phyloP scores from a whole-genome alignment of 305 asterid species.

The Euphrasia arctica region DNA sequence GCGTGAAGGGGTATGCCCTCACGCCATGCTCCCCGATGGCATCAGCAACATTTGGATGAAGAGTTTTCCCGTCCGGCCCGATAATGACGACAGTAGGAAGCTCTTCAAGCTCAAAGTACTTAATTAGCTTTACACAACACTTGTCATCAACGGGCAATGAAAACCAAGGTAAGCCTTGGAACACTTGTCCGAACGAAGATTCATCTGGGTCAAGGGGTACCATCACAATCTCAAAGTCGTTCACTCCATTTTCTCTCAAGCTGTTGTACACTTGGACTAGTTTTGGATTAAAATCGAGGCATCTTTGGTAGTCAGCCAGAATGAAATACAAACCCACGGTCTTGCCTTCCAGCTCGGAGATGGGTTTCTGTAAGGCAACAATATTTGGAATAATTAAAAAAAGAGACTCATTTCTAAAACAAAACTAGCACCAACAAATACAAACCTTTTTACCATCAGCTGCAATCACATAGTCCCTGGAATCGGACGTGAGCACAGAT shows the following conservation, averaged over 20 bases:
- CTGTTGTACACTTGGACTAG: slow-evolving; percentile 45
- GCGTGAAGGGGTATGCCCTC: slow-evolving; percentile 77
- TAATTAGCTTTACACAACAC: slow-evolving; percentile 45
- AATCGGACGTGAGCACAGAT: slow-evolving; percentile 43
- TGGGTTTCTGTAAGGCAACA: slow-evolving; percentile 46
- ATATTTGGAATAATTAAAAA: background rate
- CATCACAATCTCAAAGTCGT: slow-evolving; percentile 69
- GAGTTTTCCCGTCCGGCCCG: slow-evolving; percentile 88
- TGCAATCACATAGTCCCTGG: slow-evolving; percentile 66
- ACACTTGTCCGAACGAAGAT: slow-evolving; percentile 39
- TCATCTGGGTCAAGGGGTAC: slow-evolving; percentile 78
- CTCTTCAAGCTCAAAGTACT: slow-evolving; percentile 56
- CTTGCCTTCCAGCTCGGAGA: slow-evolving; percentile 70
- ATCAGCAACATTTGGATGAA: slow-evolving; percentile 60
- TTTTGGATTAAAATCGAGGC: slow-evolving; percentile 45
- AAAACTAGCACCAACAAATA: background rate
- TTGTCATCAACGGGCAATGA: slow-evolving; percentile 75
- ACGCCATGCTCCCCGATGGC: slow-evolving; percentile 72
- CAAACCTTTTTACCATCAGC: slow-evolving; percentile 66
- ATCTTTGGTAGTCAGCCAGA: slow-evolving; percentile 34
- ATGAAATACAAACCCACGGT: slow-evolving; percentile 60
- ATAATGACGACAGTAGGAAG: slow-evolving; percentile 68
- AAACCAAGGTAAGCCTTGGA: slow-evolving; percentile 60
- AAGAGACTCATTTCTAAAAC: background rate
- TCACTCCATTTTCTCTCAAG: slow-evolving; percentile 47